Percentiles rank a stretch among this genome's conserved stretches.
Conservation (phyloP, 2,329 filamentous ascomycete genomes). For the Pezicula carpinea region DNA sequence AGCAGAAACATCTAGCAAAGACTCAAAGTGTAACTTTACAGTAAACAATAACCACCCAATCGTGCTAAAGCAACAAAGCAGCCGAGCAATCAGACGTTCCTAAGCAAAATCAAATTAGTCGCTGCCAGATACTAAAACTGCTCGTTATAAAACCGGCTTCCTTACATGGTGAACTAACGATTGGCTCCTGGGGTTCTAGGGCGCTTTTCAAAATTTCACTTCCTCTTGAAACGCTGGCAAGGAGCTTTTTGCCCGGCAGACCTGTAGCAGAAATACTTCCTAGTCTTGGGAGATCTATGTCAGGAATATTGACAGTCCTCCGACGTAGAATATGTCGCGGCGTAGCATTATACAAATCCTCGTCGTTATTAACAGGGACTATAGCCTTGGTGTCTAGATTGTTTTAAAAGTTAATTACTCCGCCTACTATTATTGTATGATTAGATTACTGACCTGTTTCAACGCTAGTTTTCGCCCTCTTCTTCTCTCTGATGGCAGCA, state of each 20-base stretch:
- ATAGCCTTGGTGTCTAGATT: not conserved
- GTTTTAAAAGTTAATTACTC: not conserved
- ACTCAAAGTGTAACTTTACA: too few species aligned
- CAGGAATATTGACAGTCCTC: not conserved
- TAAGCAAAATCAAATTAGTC: too few species aligned
- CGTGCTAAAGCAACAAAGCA: too few species aligned
- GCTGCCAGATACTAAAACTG: too few species aligned
- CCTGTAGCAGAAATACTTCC: not conserved
- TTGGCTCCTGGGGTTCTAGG: too few species aligned
- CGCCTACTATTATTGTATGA: not conserved
- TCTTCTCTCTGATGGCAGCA: too few species aligned
- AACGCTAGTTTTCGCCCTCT: too few species aligned
- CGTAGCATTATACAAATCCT: not conserved
- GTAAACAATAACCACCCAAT: too few species aligned
- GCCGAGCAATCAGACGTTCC: too few species aligned
- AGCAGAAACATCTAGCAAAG: too few species aligned
- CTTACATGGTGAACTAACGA: not conserved
- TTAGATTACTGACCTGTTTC: too few species aligned
- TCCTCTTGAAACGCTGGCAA: not conserved
- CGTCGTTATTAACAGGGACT: not conserved
- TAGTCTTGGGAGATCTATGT: not conserved
- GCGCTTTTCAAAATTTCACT: not conserved
- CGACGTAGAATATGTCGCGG: not conserved
- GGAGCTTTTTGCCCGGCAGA: not conserved
- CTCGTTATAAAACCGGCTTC: too few species aligned